Conservation (phyloP, 2,329 filamentous ascomycete species). For the Sarocladiaceae sp. region DNA sequence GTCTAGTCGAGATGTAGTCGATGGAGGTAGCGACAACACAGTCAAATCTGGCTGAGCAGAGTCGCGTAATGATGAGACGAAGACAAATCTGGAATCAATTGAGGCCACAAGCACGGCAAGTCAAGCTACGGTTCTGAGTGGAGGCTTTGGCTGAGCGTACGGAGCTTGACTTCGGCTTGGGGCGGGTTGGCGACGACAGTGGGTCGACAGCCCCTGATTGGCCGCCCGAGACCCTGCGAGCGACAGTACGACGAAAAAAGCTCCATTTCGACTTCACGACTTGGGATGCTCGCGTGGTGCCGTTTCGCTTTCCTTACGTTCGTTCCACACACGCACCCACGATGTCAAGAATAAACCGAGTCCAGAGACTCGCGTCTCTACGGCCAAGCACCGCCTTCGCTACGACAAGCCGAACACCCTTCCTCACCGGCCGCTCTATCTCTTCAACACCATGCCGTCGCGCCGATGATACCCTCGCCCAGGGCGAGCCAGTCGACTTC, state of each 20-base stretch:
- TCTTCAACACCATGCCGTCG: conserved; percentile 25
- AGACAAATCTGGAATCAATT: background rate
- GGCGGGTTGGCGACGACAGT: background rate
- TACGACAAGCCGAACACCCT: conserved; percentile 20
- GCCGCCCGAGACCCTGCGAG: background rate
- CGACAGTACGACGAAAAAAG: conserved; percentile 20
- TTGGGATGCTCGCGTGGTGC: background rate
- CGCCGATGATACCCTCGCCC: background rate
- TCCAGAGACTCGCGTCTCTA: conserved; percentile 29
- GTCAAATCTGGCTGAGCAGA: background rate
- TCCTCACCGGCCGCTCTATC: conserved; percentile 23
- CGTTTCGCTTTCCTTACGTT: background rate
- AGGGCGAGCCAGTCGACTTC: conserved; percentile 1
- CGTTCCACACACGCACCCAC: conserved; percentile 11
- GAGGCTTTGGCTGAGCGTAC: background rate
- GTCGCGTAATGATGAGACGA: background rate
- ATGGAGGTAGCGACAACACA: background rate
- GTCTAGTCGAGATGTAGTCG: background rate
- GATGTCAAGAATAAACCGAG: conserved; percentile 40
- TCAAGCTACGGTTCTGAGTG: too few species aligned
- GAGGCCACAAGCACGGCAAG: background rate
- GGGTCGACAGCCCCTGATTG: conserved; percentile 3
- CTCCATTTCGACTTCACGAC: conserved; percentile 17
- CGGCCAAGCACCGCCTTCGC: conserved; percentile 19
- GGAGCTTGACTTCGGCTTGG: background rate